Evolutionary conservation across 495 filamentous ascomycete genomes (phyloP).

Genomic region (Tuber borchii): DNA sequence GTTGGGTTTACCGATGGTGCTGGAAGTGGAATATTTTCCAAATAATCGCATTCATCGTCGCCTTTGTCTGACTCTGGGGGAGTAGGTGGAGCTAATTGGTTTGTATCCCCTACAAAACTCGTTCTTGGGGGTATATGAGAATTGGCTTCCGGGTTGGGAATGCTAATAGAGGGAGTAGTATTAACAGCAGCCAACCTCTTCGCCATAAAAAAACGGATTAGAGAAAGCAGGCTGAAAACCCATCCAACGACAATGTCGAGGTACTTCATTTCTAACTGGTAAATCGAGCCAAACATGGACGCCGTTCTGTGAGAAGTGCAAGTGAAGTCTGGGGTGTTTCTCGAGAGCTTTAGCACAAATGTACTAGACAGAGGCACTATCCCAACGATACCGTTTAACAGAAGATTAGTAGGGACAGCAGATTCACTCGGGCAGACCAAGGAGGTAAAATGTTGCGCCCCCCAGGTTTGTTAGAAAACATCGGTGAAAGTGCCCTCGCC

Average conservation of each 20-base stretch:
- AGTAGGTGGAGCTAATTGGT: slow-evolving; percentile 25
- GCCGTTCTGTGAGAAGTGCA: background rate
- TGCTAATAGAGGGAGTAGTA: background rate
- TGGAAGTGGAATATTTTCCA: slow-evolving; percentile 55
- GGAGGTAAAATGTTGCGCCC: background rate
- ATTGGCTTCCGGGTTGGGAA: background rate
- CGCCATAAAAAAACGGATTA: background rate
- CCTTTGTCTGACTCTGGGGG: slow-evolving; percentile 32
- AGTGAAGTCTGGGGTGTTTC: background rate
- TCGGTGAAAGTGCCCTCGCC: background rate
- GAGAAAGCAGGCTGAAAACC: slow-evolving; percentile 8
- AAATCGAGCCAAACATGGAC: background rate
- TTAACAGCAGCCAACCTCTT: slow-evolving; percentile 2
- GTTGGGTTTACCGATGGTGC: slow-evolving; percentile 59
- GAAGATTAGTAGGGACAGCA: background rate
- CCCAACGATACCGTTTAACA: background rate
- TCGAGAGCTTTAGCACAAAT: background rate
- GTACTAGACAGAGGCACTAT: background rate
- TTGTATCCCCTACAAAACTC: background rate
- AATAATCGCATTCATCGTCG: slow-evolving; percentile 42
- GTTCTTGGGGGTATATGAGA: background rate
- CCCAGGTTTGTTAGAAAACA: background rate
- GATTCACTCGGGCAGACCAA: background rate
- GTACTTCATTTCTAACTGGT: slow-evolving; percentile 9
- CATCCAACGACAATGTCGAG: slow-evolving; percentile 10